phyloP scores from a whole-genome alignment of 306 rosid species.

The Vigna trinervia region DNA sequence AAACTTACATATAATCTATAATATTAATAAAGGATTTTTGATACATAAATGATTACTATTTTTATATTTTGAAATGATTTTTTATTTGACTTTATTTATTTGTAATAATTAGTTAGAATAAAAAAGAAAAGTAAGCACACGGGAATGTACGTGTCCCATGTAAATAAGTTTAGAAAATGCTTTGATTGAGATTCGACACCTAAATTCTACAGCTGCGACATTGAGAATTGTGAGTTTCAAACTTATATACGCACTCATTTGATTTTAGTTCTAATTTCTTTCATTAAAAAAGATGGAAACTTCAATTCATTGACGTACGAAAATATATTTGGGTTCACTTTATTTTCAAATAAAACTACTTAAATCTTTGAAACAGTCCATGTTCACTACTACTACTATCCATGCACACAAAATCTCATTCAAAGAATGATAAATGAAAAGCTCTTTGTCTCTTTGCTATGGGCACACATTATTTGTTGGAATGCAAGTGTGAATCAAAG shows the following conservation, averaged over 20 bases:
- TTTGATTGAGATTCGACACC: neutral
- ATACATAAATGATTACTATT: too few relatives aligned
- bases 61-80: too few relatives aligned
- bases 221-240: conserved; percentile 8
- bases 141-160: neutral
- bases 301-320: neutral
- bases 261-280: neutral
- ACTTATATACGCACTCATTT: neutral
- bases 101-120: too few relatives aligned
- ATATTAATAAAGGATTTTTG: too few relatives aligned
- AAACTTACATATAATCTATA: too few relatives aligned
- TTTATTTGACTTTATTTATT: too few relatives aligned
- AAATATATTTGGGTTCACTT: neutral
- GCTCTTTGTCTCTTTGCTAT: too few relatives aligned
- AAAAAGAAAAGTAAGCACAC: too few relatives aligned
- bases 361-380: conserved; percentile 3
- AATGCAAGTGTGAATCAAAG: too few relatives aligned
- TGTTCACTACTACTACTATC: neutral
- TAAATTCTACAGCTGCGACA: conserved; percentile 21
- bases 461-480: too few relatives aligned
- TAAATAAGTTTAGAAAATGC: neutral
- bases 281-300: neutral
- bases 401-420: too few relatives aligned
- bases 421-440: too few relatives aligned
- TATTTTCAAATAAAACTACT: neutral